A percentile compares a stretch with the other conserved stretches of the same genome.
Evolutionary conservation across 225 moss, liverwort and hornwort species (phyloP).

Genomic region (Thuidium tamariscinum): DNA sequence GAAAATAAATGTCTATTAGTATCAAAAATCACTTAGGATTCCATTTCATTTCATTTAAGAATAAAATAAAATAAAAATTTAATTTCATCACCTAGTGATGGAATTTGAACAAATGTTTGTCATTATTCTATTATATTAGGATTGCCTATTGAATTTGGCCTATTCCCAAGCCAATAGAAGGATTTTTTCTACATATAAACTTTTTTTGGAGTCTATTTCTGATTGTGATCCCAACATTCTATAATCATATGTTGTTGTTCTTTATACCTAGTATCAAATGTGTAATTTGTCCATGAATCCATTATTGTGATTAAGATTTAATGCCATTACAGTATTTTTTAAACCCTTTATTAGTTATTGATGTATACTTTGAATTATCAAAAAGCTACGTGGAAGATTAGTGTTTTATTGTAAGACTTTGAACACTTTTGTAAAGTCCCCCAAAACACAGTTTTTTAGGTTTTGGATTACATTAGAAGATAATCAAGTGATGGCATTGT

Average conservation of each 20-base stretch:
- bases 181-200: accelerated
- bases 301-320: background rate
- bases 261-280: accelerated
- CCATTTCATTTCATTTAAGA: background rate
- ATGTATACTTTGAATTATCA: background rate
- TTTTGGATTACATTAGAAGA: accelerated
- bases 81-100: background rate
- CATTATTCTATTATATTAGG: background rate
- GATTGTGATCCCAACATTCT: background rate
- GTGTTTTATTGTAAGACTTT: background rate
- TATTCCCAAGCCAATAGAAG: background rate
- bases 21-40: background rate
- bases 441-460: accelerated
- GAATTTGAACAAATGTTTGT: background rate
- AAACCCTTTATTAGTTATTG: accelerated
- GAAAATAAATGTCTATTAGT: background rate
- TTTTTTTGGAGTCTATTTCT: too few species aligned
- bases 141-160: background rate
- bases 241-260: accelerated
- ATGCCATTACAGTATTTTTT: background rate
- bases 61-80: background rate
- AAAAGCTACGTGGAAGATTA: background rate
- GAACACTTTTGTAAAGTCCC: accelerated
- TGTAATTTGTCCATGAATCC: too few species aligned
- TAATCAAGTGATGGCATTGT: background rate